A percentile compares a stretch with the other conserved stretches of the same genome.
Evolutionary conservation across 2,329 filamentous ascomycete species (phyloP).

Genomic region (Amesomyces nigricolor): DNA sequence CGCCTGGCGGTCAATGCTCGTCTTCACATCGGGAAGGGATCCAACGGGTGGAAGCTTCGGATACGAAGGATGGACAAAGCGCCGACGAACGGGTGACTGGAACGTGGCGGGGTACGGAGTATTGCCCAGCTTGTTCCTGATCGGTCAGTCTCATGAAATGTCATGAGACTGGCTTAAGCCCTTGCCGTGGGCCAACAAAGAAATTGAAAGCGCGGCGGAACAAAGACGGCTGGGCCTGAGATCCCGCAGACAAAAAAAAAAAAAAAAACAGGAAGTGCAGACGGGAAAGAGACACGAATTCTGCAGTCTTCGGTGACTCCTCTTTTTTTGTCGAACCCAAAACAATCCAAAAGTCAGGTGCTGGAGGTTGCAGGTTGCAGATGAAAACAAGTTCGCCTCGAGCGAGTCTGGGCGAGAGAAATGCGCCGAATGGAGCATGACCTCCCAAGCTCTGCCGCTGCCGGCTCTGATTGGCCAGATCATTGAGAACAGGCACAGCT

Average conservation of each 20-base stretch:
- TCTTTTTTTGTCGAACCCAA: neutral
- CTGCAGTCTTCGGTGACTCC: neutral
- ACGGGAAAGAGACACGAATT: neutral
- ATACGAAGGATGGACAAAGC: neutral
- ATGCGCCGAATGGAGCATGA: constrained; percentile 14
- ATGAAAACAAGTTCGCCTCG: constrained; percentile 11
- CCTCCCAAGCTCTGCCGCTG: constrained; percentile 11
- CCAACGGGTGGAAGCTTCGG: neutral
- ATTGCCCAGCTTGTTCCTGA: neutral
- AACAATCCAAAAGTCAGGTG: neutral
- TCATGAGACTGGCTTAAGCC: no score
- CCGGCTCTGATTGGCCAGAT: constrained; percentile 20
- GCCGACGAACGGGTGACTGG: neutral
- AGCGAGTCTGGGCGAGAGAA: constrained; percentile 14
- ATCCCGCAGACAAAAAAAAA: neutral
- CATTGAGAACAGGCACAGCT: constrained; percentile 14
- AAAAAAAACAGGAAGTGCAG: neutral
- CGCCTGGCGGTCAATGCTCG: constrained; percentile 8
- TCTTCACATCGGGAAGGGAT: neutral
- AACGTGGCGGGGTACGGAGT: neutral
- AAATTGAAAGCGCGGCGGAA: neutral
- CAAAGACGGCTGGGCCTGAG: neutral
- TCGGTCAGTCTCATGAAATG: no score
- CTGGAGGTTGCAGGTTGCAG: neutral
- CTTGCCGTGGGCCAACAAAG: neutral